Base-by-base conservation (phyloP, 306 rosid species). In the Cucumis hystrix region DNA sequence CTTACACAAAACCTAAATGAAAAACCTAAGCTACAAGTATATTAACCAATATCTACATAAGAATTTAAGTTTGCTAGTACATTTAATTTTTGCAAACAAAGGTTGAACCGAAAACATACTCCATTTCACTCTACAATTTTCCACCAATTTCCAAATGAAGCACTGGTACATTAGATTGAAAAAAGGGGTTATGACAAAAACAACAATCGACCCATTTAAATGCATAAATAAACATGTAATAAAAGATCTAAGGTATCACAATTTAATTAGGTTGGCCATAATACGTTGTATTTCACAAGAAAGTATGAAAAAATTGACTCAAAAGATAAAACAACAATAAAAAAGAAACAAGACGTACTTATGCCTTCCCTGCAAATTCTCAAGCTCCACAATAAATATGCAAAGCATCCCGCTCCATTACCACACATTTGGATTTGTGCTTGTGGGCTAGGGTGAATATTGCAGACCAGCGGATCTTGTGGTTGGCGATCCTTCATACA, bases 31-130 rank as follows among this genome's bases (percentile, higher is more conserved):
- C n/a, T n/a, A n/a, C n/a, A n/a, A n/a, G n/a, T n/a, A n/a, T n/a
- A n/a, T n/a, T n/a, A n/a, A n/a, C n/a, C n/a, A n/a, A n/a, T n/a
- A n/a, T n/a, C n/a, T n/a, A n/a, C n/a, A n/a, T n/a, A n/a, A n/a
- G n/a, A n/a, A n/a, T n/a, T n/a, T n/a, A n/a, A n/a, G n/a, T n/a
- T n/a, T n/a, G n/a, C n/a, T n/a, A n/a, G n/a, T n/a, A n/a, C n/a
- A n/a, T n/a, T n/a, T n/a, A n/a, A 23, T 81, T 90, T 85, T 90
- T 95, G 96, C 98, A 95, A 71, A 95, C 90, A 79, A 95, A 90
- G 74, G 98, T 92, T 78, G 98, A 92, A 75, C 98, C 98, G 79
- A 95, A 95, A 63, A 95, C 88, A 61, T 80, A 95, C 80, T 95
- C 98, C 97, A 95, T 90, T 30, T 97, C 98, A 72, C 14, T 87